These are phyloP conservation scores for Micractinium sp. DNA, from an alignment of 139 green algal genomes.

Conservation along the genomic window DNA sequence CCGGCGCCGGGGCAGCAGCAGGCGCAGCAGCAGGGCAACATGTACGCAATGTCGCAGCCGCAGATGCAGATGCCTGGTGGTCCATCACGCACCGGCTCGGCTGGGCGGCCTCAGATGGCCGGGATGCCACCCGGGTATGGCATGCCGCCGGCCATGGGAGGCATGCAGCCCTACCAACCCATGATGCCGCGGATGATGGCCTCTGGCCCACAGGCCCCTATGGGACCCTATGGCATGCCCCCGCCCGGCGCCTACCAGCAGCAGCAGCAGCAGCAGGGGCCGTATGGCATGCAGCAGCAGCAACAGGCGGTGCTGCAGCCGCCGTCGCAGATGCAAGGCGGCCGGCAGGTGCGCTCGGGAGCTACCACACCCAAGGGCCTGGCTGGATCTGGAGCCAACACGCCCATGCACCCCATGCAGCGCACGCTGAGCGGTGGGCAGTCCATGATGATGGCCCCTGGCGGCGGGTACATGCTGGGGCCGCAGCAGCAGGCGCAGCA, in stretches of 20 bases:
- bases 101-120: neutral
- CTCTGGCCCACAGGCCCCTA: neutral
- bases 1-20: neutral
- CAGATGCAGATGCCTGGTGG: neutral
- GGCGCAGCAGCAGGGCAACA: neutral
- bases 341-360: neutral
- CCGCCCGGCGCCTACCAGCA: neutral
- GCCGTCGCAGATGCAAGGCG: neutral
- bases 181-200: neutral
- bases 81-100: neutral
- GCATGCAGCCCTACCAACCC: slow-evolving; percentile 12
- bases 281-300: neutral
- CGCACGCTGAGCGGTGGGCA: slow-evolving; percentile 7
- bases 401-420: slow-evolving; percentile 22
- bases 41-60: neutral
- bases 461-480: neutral
- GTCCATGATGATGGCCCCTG: neutral
- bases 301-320: neutral
- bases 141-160: neutral
- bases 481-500: neutral
- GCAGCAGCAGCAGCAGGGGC: neutral
- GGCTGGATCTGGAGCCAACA: neutral
- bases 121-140: neutral
- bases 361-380: neutral
- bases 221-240: neutral